Evolutionary conservation across 78 protist genomes (phyloP).

Genomic region (slime mould (Dictyostelium discoideum)): dicty_2.7 NC_007088.5:2949501-2950000

Average conservation of each 20-base stretch:
- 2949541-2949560: background rate
- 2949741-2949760: background rate
- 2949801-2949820: background rate
- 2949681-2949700: background rate
- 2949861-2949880: background rate
- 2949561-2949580: background rate
- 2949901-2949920: background rate
- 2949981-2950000: too few species aligned
- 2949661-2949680: background rate
- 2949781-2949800: background rate
- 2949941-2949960: too few species aligned
- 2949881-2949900: background rate
- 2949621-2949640: background rate
- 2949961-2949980: too few species aligned
- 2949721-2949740: background rate
- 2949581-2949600: too few species aligned
- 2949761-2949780: background rate
- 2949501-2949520: background rate
- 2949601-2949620: background rate
- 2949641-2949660: background rate
- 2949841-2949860: background rate
- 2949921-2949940: background rate
- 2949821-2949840: background rate
- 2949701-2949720: background rate
- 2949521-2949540: background rate